Evolutionary conservation across 1,284 basidiomycete genomes (phyloP).

Genomic region (Blastosporella zonata): DNA sequence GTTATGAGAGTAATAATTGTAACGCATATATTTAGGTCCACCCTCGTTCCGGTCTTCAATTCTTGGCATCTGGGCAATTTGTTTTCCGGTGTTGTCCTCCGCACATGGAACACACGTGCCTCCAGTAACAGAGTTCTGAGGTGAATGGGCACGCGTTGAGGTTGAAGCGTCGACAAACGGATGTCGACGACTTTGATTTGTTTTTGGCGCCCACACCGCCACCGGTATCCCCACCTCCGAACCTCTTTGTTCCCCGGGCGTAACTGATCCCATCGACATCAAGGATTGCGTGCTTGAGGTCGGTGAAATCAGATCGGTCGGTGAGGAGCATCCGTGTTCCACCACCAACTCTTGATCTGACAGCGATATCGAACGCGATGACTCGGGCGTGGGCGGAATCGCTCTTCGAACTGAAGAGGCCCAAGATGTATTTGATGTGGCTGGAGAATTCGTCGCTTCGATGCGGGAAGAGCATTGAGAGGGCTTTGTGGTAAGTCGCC

Average conservation of each 20-base stretch:
- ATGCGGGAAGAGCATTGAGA: neutral
- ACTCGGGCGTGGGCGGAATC: conserved; percentile 9
- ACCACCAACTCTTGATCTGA: conserved; percentile 15
- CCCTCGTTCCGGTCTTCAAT: too few species aligned
- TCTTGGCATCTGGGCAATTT: neutral
- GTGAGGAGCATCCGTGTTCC: conserved; percentile 18
- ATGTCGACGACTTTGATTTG: neutral
- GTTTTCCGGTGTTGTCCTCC: too few species aligned
- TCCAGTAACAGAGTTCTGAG: neutral
- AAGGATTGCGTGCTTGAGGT: conserved; percentile 14
- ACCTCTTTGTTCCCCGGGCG: too few species aligned
- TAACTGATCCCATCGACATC: conserved; percentile 15
- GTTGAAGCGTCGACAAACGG: conserved; percentile 3
- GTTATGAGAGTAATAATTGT: too few species aligned
- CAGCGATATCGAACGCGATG: conserved; percentile 18
- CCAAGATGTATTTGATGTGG: conserved; percentile 15
- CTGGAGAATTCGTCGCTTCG: neutral
- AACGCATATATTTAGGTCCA: too few species aligned
- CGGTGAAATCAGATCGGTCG: conserved; percentile 8
- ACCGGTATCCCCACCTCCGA: neutral
- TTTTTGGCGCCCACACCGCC: neutral
- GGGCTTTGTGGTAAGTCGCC: neutral
- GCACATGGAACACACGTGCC: neutral
- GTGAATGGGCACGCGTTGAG: neutral
- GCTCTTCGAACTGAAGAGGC: conserved; percentile 10